Evolutionary conservation across 75 land plant species (phyloP), one percentile per base, ranked within the genome.

Genomic region (Adiantum capillusveneris): DNA sequence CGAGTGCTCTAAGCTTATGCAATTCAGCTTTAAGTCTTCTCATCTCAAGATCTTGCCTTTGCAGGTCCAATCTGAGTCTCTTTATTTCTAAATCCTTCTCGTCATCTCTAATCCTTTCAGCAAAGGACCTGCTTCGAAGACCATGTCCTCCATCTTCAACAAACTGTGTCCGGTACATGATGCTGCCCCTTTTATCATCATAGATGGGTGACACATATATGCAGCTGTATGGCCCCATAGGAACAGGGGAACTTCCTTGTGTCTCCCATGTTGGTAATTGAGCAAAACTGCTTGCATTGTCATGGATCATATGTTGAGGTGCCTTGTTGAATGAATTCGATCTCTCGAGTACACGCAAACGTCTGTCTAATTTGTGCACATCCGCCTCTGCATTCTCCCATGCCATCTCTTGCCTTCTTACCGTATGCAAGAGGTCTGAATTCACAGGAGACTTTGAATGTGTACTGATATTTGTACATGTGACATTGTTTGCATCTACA

Each of bases 31-130:
- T 46, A 7, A 46, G 49, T 17, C 17, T 46, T 46, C 49, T 46
- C 17, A 46, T 46, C 49, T 46, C 49, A n/a, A 20, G 5, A 46
- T 46, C 49, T 46, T 46, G 49, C 21, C 49, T 46, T 46, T 46
- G 49, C 49, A 46, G 2, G 21, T 46, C 49, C 21, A 20, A 5
- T 46, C 21, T 46, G 49, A 46, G 49, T 20, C 2, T 46, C 21
- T 20, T 46, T n/a, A 46, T 6, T 20, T 46, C 49, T 20, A 17
- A 17, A 46, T 46, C 49, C 21, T 46, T 46, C 49, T 46, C 49
- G 21, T 46, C 49, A 46, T 46, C 49, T 14, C 49, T 46, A 17
- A 17, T 20, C 21, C 14, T 46, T 3, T 46, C 49, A 17, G n/a
- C 21, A 17, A 46, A 46, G 14, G 21, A 46, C 21, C 14, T 46